Evolutionary conservation across 148 eudicot genomes (phyloP), one percentile per base, ranked within the genome.

Genomic region (Rhododendron simsii): DNA sequence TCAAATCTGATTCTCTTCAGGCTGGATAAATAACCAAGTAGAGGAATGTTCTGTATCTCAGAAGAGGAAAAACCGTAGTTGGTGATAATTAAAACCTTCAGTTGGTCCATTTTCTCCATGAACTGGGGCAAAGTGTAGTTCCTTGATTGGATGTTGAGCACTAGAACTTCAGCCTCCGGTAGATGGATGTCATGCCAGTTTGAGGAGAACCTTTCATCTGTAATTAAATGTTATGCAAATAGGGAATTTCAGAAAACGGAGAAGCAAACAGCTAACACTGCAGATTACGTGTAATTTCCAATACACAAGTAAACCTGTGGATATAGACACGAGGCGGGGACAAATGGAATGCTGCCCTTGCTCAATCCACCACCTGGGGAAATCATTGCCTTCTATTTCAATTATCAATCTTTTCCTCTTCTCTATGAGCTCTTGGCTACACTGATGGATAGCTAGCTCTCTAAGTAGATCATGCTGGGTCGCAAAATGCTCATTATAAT

Each of bases 391-490:
- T 47, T 33, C n/a, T 74, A 73, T 82, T 39, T 82, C 88, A 2
- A 87, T 78, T 61, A 87, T 47, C 21, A 87, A 65, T 30, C 83
- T 87, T 47, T 83, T 47, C 26, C 83, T 83, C 21, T 59, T 33
- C 0, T 83, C 61, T 30, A 86, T 41, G 48, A 61, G 88, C 28
- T 82, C 63, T 86, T 45, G 57, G 82, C 57, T 48, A 78, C 86
- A 83, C 82, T 59, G 75, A 11, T 78, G 83, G 47, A 83, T 83
- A 15, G 86, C 76, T 41, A 87, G 78, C 26, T 87, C 88, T 77
- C 88, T 87, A 35, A 87, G 83, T 39, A 87, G 82, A 83, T 87
- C 88, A 45, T 87, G 88, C 51, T 87, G 88, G 21, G 37, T 83
- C 28, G 69, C 88, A 78, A 76, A 83, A 59, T 87, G 59, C 26